Base-by-base conservation (phyloP, 148 eudicot species). In the Rheum nobile region DNA sequence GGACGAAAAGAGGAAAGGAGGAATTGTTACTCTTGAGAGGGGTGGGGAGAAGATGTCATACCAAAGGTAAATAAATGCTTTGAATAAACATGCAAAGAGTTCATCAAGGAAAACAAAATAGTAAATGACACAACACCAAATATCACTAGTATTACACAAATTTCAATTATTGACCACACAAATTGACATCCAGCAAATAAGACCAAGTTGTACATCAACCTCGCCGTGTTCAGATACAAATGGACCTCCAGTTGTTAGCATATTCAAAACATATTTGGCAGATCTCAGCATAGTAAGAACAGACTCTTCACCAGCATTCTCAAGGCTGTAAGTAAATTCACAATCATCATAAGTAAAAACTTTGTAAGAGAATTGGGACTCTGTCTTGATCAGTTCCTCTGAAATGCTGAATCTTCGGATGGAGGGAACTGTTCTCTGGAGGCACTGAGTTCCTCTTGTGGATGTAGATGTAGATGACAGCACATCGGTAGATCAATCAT, bases 271-370 rank as follows among this genome's bases (percentile, higher is more conserved):
- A 81, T 86, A 79, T 80, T 97, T 90, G 78, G 87, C 88, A 32
- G 97, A 90, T 81, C 92, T 88, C 79, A 95, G 82, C 90, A 95
- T 90, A 75, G 96, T 89, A 86, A 95, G 80, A 80, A 86, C 79
- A 72, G 93, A 90, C 76, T 70, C 83, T 80, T 95, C 99, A 73
- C 96, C 99, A 77, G 99, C 97, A 86, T 91, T 91, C 80, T 95
- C 99, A 42, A 95, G 90, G 83, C 97, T 95, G 90, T 46, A 82
- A 63, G 78, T 34, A 54, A n/a, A 31, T 42, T 43, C 6, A 75
- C 17, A 46, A 75, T 32, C 7, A 22, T 12, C 50, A 22, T 71
- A 11, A 70, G 72, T 14, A n/a, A 70, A 12, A 38, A 38, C 13
- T 65, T 17, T 32, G n/a, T n/a, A n/a, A n/a, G n/a, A n/a, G n/a